Evolutionary conservation across 495 filamentous ascomycete species (phyloP).

Genomic region (Penicillium maclennaniae): DNA sequence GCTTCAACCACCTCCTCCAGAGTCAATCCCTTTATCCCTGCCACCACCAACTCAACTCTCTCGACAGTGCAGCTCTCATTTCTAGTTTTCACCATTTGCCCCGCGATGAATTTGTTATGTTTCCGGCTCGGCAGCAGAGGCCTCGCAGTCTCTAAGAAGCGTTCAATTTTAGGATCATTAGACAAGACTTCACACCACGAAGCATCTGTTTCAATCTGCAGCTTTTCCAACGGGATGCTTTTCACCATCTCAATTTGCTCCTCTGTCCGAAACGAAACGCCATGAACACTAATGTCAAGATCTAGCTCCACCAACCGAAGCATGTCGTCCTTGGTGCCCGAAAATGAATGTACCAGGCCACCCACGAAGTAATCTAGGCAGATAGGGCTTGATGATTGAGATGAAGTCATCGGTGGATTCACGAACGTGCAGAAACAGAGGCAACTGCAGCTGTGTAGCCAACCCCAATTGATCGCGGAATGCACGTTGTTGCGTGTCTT

Average conservation of each 20-base stretch:
- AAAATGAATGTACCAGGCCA: conserved; percentile 32
- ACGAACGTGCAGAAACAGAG: conserved; percentile 29
- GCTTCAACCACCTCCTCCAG: conserved; percentile 23
- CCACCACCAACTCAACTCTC: conserved; percentile 26
- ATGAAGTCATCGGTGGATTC: conserved; percentile 27
- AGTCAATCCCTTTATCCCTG: conserved; percentile 25
- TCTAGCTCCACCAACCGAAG: conserved; percentile 22
- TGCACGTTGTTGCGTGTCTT: conserved; percentile 26
- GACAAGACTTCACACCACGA: conserved; percentile 31
- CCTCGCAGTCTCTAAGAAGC: conserved; percentile 15
- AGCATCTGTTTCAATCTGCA: conserved; percentile 35
- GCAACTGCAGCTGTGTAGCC: conserved; percentile 21
- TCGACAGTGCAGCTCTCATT: conserved; percentile 34
- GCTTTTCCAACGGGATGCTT: conserved; percentile 19
- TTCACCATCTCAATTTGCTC: conserved; percentile 29
- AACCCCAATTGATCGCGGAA: conserved; percentile 26
- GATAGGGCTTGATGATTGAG: conserved; percentile 21
- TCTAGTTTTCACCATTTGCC: conserved; percentile 31
- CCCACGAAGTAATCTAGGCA: conserved; percentile 18
- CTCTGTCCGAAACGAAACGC: conserved; percentile 25
- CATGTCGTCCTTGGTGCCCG: conserved; percentile 28
- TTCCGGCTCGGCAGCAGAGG: conserved; percentile 22
- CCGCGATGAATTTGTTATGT: conserved; percentile 24
- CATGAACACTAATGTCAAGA: conserved; percentile 30
- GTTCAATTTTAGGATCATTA: conserved; percentile 18